These are phyloP conservation scores for Carex pumila DNA, from an alignment of 176 grass and related monocot genomes.

Conservation along the genomic window DNA sequence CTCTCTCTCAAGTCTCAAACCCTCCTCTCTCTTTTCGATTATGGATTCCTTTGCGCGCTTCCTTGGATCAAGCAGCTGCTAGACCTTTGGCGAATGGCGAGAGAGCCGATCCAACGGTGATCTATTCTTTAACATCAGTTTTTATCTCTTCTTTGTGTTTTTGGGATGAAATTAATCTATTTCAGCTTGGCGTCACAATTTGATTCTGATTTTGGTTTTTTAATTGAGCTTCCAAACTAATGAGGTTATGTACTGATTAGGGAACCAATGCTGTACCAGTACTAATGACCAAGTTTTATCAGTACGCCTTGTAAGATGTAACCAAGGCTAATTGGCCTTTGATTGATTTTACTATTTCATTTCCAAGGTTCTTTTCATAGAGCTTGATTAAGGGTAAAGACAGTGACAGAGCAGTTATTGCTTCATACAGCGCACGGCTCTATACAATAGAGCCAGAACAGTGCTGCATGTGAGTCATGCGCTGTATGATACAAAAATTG, in stretches of 20 bases:
- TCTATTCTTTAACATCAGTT: neutral
- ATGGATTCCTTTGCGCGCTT: neutral
- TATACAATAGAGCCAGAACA: too few species aligned
- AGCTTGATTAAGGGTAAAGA: neutral
- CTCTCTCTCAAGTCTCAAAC: neutral
- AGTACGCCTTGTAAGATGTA: too few species aligned
- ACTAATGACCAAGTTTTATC: neutral
- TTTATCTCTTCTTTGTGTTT: neutral
- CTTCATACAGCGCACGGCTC: too few species aligned
- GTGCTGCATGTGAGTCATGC: too few species aligned
- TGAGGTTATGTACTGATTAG: neutral
- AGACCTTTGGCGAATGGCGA: neutral
- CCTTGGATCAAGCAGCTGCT: neutral
- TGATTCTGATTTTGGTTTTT: neutral
- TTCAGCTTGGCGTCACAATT: neutral
- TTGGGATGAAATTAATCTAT: neutral
- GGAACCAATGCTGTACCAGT: neutral
- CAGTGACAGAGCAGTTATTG: too few species aligned
- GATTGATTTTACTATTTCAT: slow-evolving; percentile 6
- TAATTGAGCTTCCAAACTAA: neutral
- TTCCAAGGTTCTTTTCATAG: too few species aligned
- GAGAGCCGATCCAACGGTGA: neutral
- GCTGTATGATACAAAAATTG: too few species aligned
- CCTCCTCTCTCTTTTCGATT: neutral
- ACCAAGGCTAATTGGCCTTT: neutral